Evolutionary conservation across 116 monocot genomes (phyloP), one percentile per base, ranked within the genome.

Genomic region (Dioscorea cayenensis): DNA sequence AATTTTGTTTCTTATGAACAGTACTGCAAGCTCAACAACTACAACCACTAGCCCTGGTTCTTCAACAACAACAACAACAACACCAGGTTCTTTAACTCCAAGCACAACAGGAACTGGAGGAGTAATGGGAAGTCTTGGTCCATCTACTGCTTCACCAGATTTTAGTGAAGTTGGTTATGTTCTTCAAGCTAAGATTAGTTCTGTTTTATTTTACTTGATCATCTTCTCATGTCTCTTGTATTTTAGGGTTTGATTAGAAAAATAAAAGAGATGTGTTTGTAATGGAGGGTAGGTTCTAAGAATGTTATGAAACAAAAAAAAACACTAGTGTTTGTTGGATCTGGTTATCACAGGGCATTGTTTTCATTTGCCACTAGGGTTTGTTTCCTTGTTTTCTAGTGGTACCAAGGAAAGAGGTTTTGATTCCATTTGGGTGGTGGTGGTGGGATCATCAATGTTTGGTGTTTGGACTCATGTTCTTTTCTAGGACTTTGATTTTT

Each of bases 71-170:
- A 67, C 32, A 43, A 43, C 43, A 43, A 10, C 43, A 43, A 6
- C 12, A 43, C 43, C 43, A 43, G 43, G 43, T 10, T 10, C 68
- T 22, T 68, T 68, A 3, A 49, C 68, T 2, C 68, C 68, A 38
- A 68, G 18, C 14, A 68, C 68, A 22, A 49, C 49, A 23, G 68
- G 68, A 23, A 49, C 21, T 49, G 68, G 68, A 67, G 67, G 67
- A 38, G 68, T 49, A 8, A 18, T 49, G 11, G 68, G 68, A 49
- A n/a, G 68, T 18, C 38, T 68, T 43, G 68, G 68, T 22, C 68
- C 68, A 19, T 68, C 68, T n/a, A n/a, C 14, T 19, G 55, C 17
- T 18, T 55, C 55, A 5, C 16, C 55, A 16, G 55, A 55, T 5
- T 18, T 2, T n/a, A 55, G 55, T 55, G 18, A n/a, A 18, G 55